phyloP scores from a whole-genome alignment of 148 eudicot species.

The Chenopodium suecicum region DNA sequence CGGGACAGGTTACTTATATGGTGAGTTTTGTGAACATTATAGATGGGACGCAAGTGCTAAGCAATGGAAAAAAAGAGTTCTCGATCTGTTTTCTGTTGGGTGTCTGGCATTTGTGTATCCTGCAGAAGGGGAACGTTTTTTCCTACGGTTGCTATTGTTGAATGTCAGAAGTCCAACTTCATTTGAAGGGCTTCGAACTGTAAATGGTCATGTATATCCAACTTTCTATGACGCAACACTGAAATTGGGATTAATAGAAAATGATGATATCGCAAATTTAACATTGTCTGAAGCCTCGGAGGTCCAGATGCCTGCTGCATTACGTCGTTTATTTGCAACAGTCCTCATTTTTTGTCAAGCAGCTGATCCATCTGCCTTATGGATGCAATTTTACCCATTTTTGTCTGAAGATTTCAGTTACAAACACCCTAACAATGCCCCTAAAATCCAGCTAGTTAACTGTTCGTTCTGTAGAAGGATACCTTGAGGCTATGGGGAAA shows the following conservation, averaged over 20 bases:
- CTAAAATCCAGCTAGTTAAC: too few relatives aligned
- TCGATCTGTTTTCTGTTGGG: background rate
- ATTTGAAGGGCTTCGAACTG: background rate
- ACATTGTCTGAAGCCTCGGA: background rate
- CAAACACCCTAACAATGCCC: too few relatives aligned
- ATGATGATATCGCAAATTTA: background rate
- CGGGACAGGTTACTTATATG: background rate
- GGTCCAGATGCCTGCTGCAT: background rate
- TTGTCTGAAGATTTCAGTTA: background rate
- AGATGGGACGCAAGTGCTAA: background rate
- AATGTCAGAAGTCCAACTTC: constrained; percentile 4
- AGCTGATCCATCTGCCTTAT: background rate
- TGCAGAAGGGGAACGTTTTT: constrained; percentile 6
- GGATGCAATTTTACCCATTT: background rate
- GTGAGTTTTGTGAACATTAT: background rate
- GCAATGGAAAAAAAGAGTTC: too few relatives aligned
- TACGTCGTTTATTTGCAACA: background rate
- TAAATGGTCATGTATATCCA: background rate
- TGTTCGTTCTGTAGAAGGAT: too few relatives aligned
- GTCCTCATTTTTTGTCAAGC: background rate
- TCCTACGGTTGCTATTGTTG: background rate
- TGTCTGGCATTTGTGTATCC: background rate
- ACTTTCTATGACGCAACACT: background rate
- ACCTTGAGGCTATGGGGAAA: too few relatives aligned
- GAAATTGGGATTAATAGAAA: background rate